Conservation (phyloP, 768 basidiomycete genomes). For the Rhodosporidiobolus sp. region DNA sequence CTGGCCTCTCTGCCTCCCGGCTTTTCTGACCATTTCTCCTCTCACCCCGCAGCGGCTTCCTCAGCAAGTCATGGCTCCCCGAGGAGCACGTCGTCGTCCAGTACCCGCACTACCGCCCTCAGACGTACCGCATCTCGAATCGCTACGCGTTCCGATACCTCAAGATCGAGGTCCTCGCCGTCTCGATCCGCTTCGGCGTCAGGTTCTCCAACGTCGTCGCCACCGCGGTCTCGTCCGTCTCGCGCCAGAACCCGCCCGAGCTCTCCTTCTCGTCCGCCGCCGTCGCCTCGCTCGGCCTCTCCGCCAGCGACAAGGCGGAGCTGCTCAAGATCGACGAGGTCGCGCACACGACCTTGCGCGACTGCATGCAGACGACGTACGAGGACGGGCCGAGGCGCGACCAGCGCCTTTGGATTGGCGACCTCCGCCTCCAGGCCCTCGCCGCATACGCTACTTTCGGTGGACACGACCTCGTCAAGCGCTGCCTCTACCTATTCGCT, state of each 20-base stretch:
- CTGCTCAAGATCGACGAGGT: not conserved
- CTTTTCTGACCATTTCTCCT: not conserved
- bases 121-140: slow-evolving; percentile 39
- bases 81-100: slow-evolving; percentile 38
- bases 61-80: slow-evolving; percentile 42
- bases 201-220: slow-evolving; percentile 9
- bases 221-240: not conserved
- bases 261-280: not conserved
- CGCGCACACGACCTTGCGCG: not conserved
- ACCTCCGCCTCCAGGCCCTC: not conserved
- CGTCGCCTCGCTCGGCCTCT: not conserved
- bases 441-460: not conserved
- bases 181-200: slow-evolving; percentile 35
- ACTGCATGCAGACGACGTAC: slow-evolving; percentile 44
- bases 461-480: not conserved
- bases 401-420: slow-evolving; percentile 41
- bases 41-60: slow-evolving; percentile 16
- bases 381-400: slow-evolving; percentile 45
- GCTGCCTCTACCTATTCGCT: not conserved
- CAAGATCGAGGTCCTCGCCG: slow-evolving; percentile 42
- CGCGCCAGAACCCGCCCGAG: not conserved
- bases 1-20: rapidly evolving
- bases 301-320: not conserved
- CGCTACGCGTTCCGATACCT: slow-evolving; percentile 45
- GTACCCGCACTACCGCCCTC: not conserved